Conservation (phyloP, 2,329 filamentous ascomycete genomes). For the Beauveria caledonica region DNA sequence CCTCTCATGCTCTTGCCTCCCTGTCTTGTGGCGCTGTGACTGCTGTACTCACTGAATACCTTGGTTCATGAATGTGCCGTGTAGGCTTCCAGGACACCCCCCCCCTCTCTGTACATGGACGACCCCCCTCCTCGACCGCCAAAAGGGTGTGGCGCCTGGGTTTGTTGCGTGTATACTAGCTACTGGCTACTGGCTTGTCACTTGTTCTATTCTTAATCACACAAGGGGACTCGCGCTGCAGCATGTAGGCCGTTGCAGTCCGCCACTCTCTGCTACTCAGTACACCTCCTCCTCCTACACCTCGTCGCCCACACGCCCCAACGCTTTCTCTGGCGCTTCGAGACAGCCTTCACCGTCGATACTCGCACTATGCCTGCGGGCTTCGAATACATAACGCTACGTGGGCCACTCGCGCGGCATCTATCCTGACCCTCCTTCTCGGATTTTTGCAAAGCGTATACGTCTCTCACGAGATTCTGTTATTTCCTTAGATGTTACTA, state of each 20-base stretch:
- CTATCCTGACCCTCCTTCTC: conserved; percentile 5
- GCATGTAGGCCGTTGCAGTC: not conserved
- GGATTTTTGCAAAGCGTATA: conserved; percentile 11
- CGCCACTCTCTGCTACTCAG: not conserved
- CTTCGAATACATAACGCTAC: conserved; percentile 7
- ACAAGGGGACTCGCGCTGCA: not conserved
- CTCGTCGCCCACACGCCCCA: not conserved
- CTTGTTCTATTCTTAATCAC: conserved; percentile 9
- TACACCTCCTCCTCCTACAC: not conserved
- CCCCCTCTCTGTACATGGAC: not conserved
- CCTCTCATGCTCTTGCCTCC: not conserved
- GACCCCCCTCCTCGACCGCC: not conserved
- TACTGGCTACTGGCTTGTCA: not conserved
- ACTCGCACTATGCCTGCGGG: not conserved
- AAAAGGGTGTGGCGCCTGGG: not conserved
- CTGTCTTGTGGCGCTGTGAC: conserved; percentile 4
- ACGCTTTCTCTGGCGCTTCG: conserved; percentile 1
- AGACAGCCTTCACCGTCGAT: conserved; percentile 3
- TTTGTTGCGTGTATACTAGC: not conserved
- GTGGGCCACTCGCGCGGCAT: conserved; percentile 5
- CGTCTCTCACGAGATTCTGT: conserved; percentile 13
- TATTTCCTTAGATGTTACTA: conserved; percentile 12
- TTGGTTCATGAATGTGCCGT: conserved; percentile 6
- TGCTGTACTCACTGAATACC: not conserved
- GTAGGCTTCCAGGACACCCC: not conserved